phyloP scores from a whole-genome alignment of 2,329 filamentous ascomycete species.

The Fusarium incarnatum region DNA sequence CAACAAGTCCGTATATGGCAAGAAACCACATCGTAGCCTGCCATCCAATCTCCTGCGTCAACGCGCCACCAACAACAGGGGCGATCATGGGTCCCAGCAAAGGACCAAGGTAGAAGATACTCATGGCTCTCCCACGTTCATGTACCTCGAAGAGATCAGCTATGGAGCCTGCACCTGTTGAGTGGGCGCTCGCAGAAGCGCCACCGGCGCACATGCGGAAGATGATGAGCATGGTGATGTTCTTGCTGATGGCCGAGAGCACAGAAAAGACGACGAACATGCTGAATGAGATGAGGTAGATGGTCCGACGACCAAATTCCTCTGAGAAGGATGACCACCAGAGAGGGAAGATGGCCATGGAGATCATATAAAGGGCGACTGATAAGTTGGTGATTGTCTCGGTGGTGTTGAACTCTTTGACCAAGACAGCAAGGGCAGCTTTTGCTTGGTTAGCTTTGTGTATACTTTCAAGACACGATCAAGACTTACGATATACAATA shows the following conservation, averaged over 20 bases:
- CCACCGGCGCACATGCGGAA: constrained; percentile 81
- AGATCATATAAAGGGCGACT: constrained; percentile 83
- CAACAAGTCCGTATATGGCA: constrained; percentile 73
- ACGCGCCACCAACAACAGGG: constrained; percentile 79
- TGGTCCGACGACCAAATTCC: constrained; percentile 76
- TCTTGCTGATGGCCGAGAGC: constrained; percentile 74
- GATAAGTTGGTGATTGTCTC: constrained; percentile 78
- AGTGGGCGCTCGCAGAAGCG: constrained; percentile 82
- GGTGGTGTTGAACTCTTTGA: constrained; percentile 69
- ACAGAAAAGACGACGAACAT: constrained; percentile 79
- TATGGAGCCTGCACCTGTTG: constrained; percentile 85
- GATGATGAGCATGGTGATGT: constrained; percentile 80
- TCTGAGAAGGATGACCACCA: constrained; percentile 91
- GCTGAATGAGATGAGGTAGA: constrained; percentile 80
- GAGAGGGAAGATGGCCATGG: constrained; percentile 85
- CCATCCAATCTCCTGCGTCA: constrained; percentile 79
- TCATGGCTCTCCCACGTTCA: constrained; percentile 83
- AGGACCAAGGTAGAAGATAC: constrained; percentile 83
- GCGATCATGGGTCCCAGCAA: constrained; percentile 79
- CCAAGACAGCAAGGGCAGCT: constrained; percentile 77
- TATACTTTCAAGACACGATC: background rate
- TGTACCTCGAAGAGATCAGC: constrained; percentile 81
- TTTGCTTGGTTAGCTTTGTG: constrained; percentile 11
- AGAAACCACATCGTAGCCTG: constrained; percentile 83
- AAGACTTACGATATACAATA: constrained; percentile 81